Conservation (phyloP, 1,284 basidiomycete genomes). For the Baeospora myosura region DNA sequence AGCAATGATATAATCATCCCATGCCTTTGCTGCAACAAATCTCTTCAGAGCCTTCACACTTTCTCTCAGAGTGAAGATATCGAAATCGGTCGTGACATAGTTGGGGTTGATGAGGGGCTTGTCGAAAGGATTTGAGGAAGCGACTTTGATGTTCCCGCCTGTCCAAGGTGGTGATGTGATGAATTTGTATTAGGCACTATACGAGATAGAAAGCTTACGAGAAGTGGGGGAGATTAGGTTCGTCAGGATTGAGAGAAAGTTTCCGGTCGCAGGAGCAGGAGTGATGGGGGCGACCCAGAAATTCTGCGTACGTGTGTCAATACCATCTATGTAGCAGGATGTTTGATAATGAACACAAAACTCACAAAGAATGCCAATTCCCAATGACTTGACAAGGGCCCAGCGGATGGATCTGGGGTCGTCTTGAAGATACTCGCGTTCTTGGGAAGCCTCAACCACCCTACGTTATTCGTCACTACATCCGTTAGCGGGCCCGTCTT, state of each 20-base stretch:
- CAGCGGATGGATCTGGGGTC: conserved; percentile 12
- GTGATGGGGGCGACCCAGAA: background rate
- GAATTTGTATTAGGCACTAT: background rate
- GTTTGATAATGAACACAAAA: background rate
- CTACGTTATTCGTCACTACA: conserved; percentile 1
- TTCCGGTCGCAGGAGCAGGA: conserved; percentile 8
- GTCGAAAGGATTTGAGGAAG: conserved; percentile 20
- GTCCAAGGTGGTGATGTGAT: background rate
- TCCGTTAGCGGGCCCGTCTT: conserved; percentile 15
- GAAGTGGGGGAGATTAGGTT: conserved; percentile 13
- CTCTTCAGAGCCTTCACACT: conserved; percentile 10
- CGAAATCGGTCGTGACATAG: conserved; percentile 15
- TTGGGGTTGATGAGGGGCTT: conserved; percentile 24
- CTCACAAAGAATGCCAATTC: conserved; percentile 12
- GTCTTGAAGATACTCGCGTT: background rate
- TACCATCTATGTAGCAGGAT: background rate
- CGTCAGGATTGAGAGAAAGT: conserved; percentile 10
- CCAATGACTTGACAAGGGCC: conserved; percentile 8
- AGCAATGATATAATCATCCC: conserved; percentile 13
- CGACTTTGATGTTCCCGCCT: conserved; percentile 10
- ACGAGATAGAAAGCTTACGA: conserved; percentile 6
- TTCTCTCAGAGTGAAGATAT: conserved; percentile 12
- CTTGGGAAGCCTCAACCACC: background rate
- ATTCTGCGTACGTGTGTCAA: background rate
- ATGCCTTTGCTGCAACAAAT: conserved; percentile 13